Conservation (phyloP, 139 green algal species). For the Trebouxia sp. region DNA sequence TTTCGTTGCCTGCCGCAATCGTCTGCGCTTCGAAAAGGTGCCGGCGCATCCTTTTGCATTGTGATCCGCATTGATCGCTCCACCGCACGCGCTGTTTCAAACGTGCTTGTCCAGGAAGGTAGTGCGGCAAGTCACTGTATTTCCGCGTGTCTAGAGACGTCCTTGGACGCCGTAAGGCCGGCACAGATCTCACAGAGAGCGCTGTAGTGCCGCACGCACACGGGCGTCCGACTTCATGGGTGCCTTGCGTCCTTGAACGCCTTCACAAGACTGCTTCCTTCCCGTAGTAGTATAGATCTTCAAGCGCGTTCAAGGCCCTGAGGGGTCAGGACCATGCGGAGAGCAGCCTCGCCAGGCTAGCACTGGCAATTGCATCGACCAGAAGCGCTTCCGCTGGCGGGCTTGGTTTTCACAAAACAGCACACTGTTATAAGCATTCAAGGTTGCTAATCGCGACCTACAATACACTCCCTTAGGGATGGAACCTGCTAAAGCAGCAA, state of each 20-base stretch:
- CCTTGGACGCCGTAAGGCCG: too few relatives aligned
- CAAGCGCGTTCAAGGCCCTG: not conserved
- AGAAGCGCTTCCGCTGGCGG: not conserved
- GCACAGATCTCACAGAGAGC: too few relatives aligned
- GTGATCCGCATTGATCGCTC: not conserved
- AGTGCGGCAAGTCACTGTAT: too few relatives aligned
- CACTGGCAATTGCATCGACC: too few relatives aligned
- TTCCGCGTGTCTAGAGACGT: too few relatives aligned
- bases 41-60: not conserved
- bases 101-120: too few relatives aligned
- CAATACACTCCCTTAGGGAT: not conserved
- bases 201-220: too few relatives aligned
- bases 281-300: not conserved
- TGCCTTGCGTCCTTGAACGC: not conserved
- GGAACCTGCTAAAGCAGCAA: conserved; percentile 13
- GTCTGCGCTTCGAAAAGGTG: not conserved
- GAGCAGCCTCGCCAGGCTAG: conserved; percentile 16
- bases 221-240: too few relatives aligned
- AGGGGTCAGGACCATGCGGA: not conserved
- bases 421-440: not conserved
- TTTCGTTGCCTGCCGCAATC: not conserved
- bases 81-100: too few relatives aligned
- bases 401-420: too few relatives aligned
- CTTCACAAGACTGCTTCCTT: not conserved
- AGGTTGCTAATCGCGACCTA: not conserved